Base-by-base conservation (phyloP, 2,329 filamentous ascomycete species). In the Penicillium nordicum region DNA sequence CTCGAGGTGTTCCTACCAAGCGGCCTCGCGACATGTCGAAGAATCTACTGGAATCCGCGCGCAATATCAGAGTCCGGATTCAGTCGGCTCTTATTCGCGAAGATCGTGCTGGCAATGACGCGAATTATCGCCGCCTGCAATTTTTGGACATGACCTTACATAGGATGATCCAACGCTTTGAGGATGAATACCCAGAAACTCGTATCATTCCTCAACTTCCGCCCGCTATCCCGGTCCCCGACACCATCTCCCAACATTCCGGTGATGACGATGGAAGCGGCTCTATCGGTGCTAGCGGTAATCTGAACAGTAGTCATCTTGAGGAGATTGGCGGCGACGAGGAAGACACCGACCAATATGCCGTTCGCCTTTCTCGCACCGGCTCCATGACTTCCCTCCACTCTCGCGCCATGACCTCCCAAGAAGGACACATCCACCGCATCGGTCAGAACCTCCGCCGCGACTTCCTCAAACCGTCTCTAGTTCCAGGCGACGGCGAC, bases 11-110 rank as follows among this genome's bases (percentile, higher is more conserved):
- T 45, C 83, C 81, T 8, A 75, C 78, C 29, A 78, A 81, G 55
- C 92, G 89, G 72, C 90, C 92, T 37, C 92, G 92, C 74, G 89
- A 95, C 66, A 95, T 97, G 85, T 94, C 91, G 23, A 96, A 94
- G 77, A 90, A 95, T 69, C 76, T 99, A 38, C 82, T 97, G 54
- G 84, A 87, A 45, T 92, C 89, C 63, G 94, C 94, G 12, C 85
- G 94, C 59, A 96, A 95, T 78, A 97, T 97, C 60, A 84, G 91
- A 49, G 80, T 84, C 29, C 82, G 93, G 46, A 80, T 99, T 47
- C 90, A 96, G 71, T 89, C 92, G 18, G 91, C 92, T 7, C 79
- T 97, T 60, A 82, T 85, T 59, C 88, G 88, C 73, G 93, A 89
- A 76, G 83, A 87, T 44, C 82, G 83, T 61, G 80, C 84, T 38